These are phyloP conservation scores for Solanum appendiculatum DNA, from an alignment of 257 asterid genomes.

Conservation along the genomic window DNA sequence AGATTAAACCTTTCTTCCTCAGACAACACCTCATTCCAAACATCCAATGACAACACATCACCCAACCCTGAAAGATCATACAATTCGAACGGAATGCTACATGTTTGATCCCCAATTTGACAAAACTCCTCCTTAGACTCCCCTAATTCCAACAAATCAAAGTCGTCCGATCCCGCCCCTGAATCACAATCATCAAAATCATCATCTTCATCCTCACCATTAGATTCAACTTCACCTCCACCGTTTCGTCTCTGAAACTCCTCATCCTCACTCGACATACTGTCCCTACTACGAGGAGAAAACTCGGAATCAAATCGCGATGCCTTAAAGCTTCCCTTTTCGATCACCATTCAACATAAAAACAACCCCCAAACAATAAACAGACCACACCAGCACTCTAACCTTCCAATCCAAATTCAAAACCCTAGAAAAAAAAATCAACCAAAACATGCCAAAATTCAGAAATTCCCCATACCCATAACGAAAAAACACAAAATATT, in stretches of 20 bases:
- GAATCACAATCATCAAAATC: slow-evolving; percentile 95
- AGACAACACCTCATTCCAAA: slow-evolving; percentile 81
- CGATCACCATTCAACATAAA: slow-evolving; percentile 87
- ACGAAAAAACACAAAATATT: neutral
- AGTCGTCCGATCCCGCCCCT: slow-evolving; percentile 97
- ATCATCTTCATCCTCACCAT: slow-evolving; percentile 50
- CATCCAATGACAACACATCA: slow-evolving; percentile 84
- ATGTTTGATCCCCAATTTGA: slow-evolving; percentile 80
- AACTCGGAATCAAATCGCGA: slow-evolving; percentile 63
- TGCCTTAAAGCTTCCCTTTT: slow-evolving; percentile 66
- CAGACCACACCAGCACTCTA: neutral
- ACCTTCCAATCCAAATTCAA: neutral
- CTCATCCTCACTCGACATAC: slow-evolving; percentile 68
- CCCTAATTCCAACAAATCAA: slow-evolving; percentile 83
- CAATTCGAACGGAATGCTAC: slow-evolving; percentile 83
- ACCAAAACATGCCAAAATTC: neutral
- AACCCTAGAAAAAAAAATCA: slow-evolving; percentile 7
- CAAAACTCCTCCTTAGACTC: slow-evolving; percentile 92
- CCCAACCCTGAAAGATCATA: slow-evolving; percentile 76
- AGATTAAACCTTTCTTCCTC: slow-evolving; percentile 86
- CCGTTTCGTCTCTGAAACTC: slow-evolving; percentile 47
- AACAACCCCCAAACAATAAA: slow-evolving; percentile 7
- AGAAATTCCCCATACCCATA: neutral
- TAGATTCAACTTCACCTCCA: slow-evolving; percentile 45
- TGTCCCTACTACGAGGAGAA: slow-evolving; percentile 58